Evolutionary conservation across 768 basidiomycete genomes (phyloP), one percentile per base, ranked within the genome.

Genomic region (Serendipita sp.): DNA sequence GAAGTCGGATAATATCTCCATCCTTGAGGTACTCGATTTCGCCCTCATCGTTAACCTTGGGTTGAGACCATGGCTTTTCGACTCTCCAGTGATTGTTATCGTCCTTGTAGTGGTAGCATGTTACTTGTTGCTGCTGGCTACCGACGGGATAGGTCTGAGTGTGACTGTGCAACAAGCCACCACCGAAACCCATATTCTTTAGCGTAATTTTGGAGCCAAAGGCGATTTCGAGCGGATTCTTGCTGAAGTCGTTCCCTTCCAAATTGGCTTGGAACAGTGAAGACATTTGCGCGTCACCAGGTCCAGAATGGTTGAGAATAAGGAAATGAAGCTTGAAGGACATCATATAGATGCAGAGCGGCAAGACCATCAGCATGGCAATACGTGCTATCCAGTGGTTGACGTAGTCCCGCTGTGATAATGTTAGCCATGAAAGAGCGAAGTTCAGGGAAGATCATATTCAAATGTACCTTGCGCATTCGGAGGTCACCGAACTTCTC

Each of bases 81-180:
- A 98, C 72, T 16, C 76, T 70, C 88, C 91, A 98, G 51, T 97
- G 80, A 76, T 99, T 99, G 80, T 99, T 99, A 56, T 86, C 84
- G 72, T 98, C 96, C 76, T 96, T 97, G 83, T 99, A 98, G 76
- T 99, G 96, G 73, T 98, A 99, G 75, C 96, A 99, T 0, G 96
- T 98, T 2, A 98, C 85, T 74, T 99, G 96, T 70, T 98, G 96
- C 72, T 98, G 96, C 65, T 78, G 77, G 0, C 93, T 96, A 11
- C 95, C 96, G 23, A 85, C 79, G 0, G 96, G 96, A 73, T 85
- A 96, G 0, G 91, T 86, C 71, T 97, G 95, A n/a, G 92, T 82
- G 73, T 99, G 96, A 3, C 95, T 98, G 73, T 99, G 96, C 2
- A 99, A 78, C 3, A 99, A 80, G 32, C 96, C 96, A 62, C 96